phyloP scores from a whole-genome alignment of 495 filamentous ascomycete genomes.

The Pseudoneurospora amorphoporcata region DNA sequence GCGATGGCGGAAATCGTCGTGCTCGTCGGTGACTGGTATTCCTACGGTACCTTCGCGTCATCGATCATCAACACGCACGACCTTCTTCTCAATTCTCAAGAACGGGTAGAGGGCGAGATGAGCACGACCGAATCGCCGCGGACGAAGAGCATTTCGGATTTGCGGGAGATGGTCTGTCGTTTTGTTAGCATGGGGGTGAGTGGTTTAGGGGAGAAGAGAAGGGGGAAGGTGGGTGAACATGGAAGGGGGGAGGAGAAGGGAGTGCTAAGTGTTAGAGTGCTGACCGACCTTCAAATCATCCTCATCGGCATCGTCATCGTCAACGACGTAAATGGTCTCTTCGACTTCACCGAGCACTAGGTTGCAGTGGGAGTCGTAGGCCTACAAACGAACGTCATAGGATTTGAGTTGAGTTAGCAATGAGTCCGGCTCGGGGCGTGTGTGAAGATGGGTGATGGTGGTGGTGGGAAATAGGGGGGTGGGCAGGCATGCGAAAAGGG shows the following conservation, averaged over 20 bases:
- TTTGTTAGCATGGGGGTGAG: not conserved
- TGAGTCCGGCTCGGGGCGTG: not conserved
- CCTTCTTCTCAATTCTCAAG: slow-evolving; percentile 19
- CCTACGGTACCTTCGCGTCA: too few relatives aligned
- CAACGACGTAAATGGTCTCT: slow-evolving; percentile 90
- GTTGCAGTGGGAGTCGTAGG: slow-evolving; percentile 98
- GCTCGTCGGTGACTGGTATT: not conserved
- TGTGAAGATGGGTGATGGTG: not conserved
- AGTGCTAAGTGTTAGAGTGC: too few relatives aligned
- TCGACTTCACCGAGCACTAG: slow-evolving; percentile 94
- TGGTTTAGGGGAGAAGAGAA: not conserved
- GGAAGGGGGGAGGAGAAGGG: not conserved
- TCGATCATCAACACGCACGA: not conserved
- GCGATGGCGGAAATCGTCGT: not conserved
- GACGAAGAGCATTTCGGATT: slow-evolving; percentile 99
- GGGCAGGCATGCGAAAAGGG: too few relatives aligned
- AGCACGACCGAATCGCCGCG: slow-evolving; percentile 96
- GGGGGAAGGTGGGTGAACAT: not conserved
- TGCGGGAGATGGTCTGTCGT: slow-evolving; percentile 80
- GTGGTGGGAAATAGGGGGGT: not conserved
- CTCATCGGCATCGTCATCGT: slow-evolving; percentile 70
- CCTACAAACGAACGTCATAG: slow-evolving; percentile 40
- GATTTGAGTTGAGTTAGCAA: slow-evolving; percentile 1
- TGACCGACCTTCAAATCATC: slow-evolving; percentile 32
- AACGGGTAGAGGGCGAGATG: slow-evolving; percentile 62